Conservation (phyloP, 2,329 filamentous ascomycete genomes). For the Ophiostoma sp. region DNA sequence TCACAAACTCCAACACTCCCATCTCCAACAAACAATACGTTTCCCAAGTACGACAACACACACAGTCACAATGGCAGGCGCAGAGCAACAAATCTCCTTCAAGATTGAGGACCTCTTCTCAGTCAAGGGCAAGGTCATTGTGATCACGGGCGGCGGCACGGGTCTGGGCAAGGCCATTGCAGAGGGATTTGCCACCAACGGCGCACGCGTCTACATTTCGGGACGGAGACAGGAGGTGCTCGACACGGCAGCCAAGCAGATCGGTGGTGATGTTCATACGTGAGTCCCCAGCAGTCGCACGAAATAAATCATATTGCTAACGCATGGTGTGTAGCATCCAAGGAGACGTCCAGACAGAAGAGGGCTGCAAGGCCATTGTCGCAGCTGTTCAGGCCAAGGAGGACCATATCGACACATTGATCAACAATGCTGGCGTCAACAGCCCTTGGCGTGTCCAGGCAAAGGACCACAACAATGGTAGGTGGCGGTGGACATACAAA, state of each 20-base stretch:
- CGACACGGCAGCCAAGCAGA: conserved; percentile 37
- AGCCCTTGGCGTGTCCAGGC: conserved; percentile 31
- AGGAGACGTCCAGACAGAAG: conserved; percentile 34
- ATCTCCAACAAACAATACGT: background rate
- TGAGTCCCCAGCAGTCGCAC: background rate
- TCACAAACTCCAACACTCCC: background rate
- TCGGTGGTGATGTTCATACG: conserved; percentile 31
- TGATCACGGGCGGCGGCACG: conserved; percentile 48
- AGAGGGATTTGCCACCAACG: conserved; percentile 45
- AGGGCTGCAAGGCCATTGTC: conserved; percentile 33
- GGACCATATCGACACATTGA: conserved; percentile 33
- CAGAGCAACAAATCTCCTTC: conserved; percentile 32
- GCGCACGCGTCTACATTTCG: conserved; percentile 49
- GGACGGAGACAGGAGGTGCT: conserved; percentile 46
- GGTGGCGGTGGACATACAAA: background rate
- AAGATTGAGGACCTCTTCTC: conserved; percentile 40
- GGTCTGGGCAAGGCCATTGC: conserved; percentile 49
- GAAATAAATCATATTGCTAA: too few species aligned
- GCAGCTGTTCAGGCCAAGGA: conserved; percentile 32
- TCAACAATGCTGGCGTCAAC: conserved; percentile 35
- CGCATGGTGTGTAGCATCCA: conserved; percentile 27
- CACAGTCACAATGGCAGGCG: background rate
- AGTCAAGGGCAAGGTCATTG: conserved; percentile 42
- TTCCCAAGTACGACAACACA: background rate
- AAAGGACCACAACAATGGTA: conserved; percentile 26